Percentiles rank a stretch among this genome's conserved stretches.
These are phyloP conservation scores for Candida michaelii DNA, from an alignment of 805 yeast genomes.

Conservation along the genomic window DNA sequence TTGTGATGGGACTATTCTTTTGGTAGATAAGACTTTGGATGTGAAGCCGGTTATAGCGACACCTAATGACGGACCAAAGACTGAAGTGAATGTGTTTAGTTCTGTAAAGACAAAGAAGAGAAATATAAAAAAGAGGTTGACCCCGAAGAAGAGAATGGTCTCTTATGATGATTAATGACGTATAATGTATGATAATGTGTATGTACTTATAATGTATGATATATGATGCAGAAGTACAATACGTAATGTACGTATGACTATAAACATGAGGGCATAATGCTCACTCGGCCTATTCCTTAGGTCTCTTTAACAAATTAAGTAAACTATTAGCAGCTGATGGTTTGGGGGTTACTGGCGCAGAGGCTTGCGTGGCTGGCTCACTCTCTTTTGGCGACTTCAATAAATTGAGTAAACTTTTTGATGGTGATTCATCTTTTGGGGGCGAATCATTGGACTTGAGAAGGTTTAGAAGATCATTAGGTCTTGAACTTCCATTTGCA, in stretches of 20 bases:
- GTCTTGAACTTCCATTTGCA: conserved; percentile 3
- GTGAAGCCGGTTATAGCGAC: not conserved
- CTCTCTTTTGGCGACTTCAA: conserved; percentile 6
- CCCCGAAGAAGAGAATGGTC: not conserved
- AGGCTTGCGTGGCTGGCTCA: too few species aligned
- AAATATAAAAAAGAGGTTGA: not conserved
- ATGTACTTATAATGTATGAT: not conserved
- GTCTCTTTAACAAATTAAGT: conserved; percentile 22
- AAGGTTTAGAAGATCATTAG: conserved; percentile 18
- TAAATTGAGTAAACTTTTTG: conserved; percentile 17
- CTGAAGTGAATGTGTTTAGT: conserved; percentile 2
- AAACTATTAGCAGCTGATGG: conserved; percentile 21
- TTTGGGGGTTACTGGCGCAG: too few species aligned
- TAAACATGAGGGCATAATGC: too few species aligned
- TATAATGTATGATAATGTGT: too few species aligned
- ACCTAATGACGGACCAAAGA: not conserved
- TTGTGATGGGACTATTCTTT: conserved; percentile 3
- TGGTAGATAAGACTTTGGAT: conserved; percentile 8
- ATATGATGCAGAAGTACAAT: not conserved
- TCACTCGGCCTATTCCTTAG: conserved; percentile 1
- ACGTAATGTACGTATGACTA: too few species aligned
- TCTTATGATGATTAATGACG: not conserved
- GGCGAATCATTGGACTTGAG: conserved; percentile 3
- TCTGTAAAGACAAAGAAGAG: conserved; percentile 3
- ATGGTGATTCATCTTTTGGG: conserved; percentile 9